These are phyloP conservation scores for Kodamaea restingae DNA, from an alignment of 805 yeast species.

Conservation along the genomic window DNA sequence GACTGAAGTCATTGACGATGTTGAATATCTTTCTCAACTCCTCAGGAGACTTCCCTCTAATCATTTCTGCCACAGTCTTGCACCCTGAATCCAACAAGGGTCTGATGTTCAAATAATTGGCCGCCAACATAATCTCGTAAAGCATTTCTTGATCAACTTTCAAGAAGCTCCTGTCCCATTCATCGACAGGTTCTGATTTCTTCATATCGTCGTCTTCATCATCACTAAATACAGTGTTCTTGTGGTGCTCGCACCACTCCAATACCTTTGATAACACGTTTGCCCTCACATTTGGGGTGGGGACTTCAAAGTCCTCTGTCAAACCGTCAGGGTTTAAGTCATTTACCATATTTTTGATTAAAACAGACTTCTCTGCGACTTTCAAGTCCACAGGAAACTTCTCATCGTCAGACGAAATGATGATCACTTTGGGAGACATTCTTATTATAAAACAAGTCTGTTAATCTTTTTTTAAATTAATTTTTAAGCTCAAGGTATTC, in stretches of 20 bases:
- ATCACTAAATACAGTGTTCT: conserved; percentile 70
- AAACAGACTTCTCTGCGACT: conserved; percentile 81
- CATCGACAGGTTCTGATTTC: conserved; percentile 87
- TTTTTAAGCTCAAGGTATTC: too few relatives aligned
- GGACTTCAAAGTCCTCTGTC: conserved; percentile 72
- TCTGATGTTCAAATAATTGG: conserved; percentile 71
- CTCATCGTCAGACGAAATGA: conserved; percentile 80
- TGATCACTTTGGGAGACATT: conserved; percentile 41
- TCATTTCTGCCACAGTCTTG: conserved; percentile 80
- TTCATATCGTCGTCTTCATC: conserved; percentile 78
- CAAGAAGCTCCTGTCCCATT: conserved; percentile 93
- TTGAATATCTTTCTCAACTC: conserved; percentile 77
- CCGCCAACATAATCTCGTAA: conserved; percentile 77
- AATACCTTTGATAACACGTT: conserved; percentile 85
- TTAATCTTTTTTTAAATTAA: conserved; percentile 1
- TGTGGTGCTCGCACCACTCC: conserved; percentile 96
- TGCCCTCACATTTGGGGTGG: conserved; percentile 86
- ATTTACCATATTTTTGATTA: conserved; percentile 81
- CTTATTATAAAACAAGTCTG: background rate
- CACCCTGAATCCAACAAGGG: conserved; percentile 77
- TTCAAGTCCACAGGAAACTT: conserved; percentile 69
- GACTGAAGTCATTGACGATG: conserved; percentile 77
- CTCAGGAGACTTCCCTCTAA: conserved; percentile 73
- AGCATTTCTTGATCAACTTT: conserved; percentile 91
- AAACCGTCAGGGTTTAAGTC: conserved; percentile 61